phyloP scores from a whole-genome alignment of 306 rosid species.

The Comarum palustre region DNA sequence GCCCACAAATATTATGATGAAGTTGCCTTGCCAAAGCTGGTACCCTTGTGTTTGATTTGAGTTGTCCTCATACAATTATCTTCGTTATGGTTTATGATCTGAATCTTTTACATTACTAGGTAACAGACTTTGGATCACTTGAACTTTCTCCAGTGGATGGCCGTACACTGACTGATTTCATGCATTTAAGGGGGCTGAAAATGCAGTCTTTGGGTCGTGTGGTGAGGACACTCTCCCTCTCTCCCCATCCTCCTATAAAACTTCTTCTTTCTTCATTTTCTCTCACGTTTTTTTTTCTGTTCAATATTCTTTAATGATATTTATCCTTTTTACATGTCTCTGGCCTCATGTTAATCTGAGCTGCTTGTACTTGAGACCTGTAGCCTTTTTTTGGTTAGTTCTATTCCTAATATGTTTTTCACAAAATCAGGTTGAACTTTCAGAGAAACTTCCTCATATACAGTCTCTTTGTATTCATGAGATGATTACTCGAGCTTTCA shows the following conservation, averaged over 20 bases:
- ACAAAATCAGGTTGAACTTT: slow-evolving; percentile 72
- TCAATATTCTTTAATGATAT: not conserved
- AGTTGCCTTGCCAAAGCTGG: slow-evolving; percentile 92
- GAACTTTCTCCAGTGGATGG: slow-evolving; percentile 99
- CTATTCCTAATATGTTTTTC: slow-evolving; percentile 31
- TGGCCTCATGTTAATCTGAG: not conserved
- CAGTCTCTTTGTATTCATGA: slow-evolving; percentile 95
- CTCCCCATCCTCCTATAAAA: not conserved
- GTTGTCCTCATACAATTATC: slow-evolving; percentile 6
- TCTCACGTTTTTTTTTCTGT: no score
- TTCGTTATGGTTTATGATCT: slow-evolving; percentile 29
- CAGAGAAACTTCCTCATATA: slow-evolving; percentile 89
- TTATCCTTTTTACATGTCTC: not conserved
- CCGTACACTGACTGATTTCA: slow-evolving; percentile 91
- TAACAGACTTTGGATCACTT: slow-evolving; percentile 84
- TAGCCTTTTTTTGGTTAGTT: not conserved
- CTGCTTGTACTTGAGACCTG: not conserved
- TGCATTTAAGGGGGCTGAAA: slow-evolving; percentile 90
- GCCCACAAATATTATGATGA: slow-evolving; percentile 81
- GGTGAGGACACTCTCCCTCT: slow-evolving; percentile 45
- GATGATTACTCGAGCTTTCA: slow-evolving; percentile 93
- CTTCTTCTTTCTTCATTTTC: no score
- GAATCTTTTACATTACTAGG: slow-evolving; percentile 45
- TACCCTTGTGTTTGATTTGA: slow-evolving; percentile 28
- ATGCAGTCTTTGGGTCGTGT: slow-evolving; percentile 88